A percentile compares a stretch with the other conserved stretches of the same genome.
These are phyloP conservation scores for Penicillium pancosmium DNA, from an alignment of 495 filamentous ascomycete genomes.

Conservation along the genomic window DNA sequence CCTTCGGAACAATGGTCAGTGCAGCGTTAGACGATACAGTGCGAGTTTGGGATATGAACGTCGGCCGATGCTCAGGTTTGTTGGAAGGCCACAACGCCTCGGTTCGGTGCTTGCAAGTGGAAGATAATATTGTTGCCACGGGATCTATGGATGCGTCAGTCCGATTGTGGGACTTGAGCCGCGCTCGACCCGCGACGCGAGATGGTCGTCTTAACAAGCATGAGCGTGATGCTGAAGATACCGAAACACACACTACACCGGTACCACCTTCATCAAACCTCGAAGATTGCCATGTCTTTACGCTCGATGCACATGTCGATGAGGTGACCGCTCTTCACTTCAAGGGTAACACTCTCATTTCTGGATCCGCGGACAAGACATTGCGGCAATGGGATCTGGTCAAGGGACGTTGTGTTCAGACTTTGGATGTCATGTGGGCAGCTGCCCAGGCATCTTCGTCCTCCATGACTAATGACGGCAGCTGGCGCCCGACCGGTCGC, in stretches of 20 bases:
- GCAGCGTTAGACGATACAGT: conserved; percentile 94
- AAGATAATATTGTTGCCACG: conserved; percentile 94
- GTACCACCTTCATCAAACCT: conserved; percentile 70
- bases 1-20: conserved; percentile 95
- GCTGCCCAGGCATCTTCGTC: conserved; percentile 85
- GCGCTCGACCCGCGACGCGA: conserved; percentile 59
- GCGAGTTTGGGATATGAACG: conserved; percentile 95
- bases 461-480: conserved; percentile 56
- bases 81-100: conserved; percentile 95
- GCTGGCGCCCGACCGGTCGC: conserved; percentile 61
- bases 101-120: conserved; percentile 88
- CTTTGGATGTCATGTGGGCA: conserved; percentile 98
- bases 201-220: conserved; percentile 68
- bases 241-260: conserved; percentile 53
- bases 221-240: conserved; percentile 63
- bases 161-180: conserved; percentile 87
- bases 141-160: conserved; percentile 97
- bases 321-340: conserved; percentile 96
- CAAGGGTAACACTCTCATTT: conserved; percentile 83
- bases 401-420: conserved; percentile 95
- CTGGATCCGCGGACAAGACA: conserved; percentile 96
- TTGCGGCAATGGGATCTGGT: conserved; percentile 96
- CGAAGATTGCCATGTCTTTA: conserved; percentile 84
- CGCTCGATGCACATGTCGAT: conserved; percentile 86
- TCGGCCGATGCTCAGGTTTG: conserved; percentile 84